Evolutionary conservation across 2,329 filamentous ascomycete species (phyloP), one percentile per base, ranked within the genome.

Genomic region (Trichoderma hamatum): DNA sequence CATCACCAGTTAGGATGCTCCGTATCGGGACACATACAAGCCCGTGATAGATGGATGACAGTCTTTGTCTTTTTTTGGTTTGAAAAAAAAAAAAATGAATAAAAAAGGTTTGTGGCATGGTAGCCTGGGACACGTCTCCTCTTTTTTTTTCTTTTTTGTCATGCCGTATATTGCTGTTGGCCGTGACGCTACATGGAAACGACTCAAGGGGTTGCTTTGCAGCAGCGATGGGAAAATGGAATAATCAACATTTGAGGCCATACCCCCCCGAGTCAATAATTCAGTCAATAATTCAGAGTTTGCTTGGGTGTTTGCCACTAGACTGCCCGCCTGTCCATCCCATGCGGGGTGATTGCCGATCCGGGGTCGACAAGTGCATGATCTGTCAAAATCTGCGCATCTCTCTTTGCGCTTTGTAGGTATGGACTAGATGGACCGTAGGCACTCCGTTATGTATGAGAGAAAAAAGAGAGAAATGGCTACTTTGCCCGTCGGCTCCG

Each of bases 311-410:
- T 13, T 21, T 49, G 46, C 46, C 46, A 28, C 26, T 28, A 26
- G 21, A 54, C 51, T 28, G 49, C 49, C 24, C 24, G 51, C 26
- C 51, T 54, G 26, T 28, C 30, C 60, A 52, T 63, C 60, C 46
- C 60, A 56, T 65, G 62, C 63, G 52, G 52, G 26, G 51, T 58
- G 39, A 49, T 30, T 30, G 63, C 63, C 63, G 63, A 66, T 66
- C 63, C 63, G 63, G 63, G 63, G 63, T 64, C 49, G 26, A 39
- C 21, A 21, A 28, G 7, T 65, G 49, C 52, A 54, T 55, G 51
- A 65, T 65, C 62, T 65, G 51, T 65, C 62, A 56, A 56, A 65
- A 56, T 32, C 61, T 28, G 51, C 2, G 51, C 24, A 28, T 54
- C 51, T 16, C 51, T 54, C 24, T 19, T 24, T 26, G 14, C 5